Conservation (phyloP, 176 grass and related monocot genomes). For the Aegilops speltoides region DNA sequence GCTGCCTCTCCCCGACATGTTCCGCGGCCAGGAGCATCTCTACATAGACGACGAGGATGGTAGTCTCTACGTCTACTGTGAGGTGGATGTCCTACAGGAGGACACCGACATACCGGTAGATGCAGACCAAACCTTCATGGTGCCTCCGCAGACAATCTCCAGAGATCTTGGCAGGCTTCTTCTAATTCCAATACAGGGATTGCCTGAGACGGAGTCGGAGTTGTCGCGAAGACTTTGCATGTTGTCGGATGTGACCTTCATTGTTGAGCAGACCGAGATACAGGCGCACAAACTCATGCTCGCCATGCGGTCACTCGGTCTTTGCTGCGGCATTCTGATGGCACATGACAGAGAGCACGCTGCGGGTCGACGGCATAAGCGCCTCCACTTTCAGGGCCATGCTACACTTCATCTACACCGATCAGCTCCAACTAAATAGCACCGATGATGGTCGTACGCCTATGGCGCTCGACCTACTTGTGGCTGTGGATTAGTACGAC, state of each 20-base stretch:
- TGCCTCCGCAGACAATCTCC: not conserved
- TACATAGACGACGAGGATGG: not conserved
- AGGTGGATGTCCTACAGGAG: not conserved
- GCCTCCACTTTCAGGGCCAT: no score
- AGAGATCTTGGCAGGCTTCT: not conserved
- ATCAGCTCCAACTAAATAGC: no score
- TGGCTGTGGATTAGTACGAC: not conserved
- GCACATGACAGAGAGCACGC: no score
- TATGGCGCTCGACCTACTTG: not conserved
- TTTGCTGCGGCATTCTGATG: no score
- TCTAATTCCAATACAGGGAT: not conserved
- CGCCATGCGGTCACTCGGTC: no score
- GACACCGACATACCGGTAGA: not conserved
- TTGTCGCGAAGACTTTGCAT: not conserved
- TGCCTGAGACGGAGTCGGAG: not conserved
- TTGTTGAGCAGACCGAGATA: no score
- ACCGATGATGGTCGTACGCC: not conserved
- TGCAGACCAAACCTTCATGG: not conserved
- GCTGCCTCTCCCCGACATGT: not conserved
- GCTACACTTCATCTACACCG: no score
- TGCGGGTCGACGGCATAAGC: no score
- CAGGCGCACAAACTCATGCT: no score
- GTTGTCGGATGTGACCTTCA: not conserved
- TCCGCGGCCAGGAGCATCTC: not conserved
- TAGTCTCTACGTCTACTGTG: not conserved